A percentile compares a stretch with the other conserved stretches of the same genome.
phyloP scores from a whole-genome alignment of 768 basidiomycete genomes.

The Mycena maculata region DNA sequence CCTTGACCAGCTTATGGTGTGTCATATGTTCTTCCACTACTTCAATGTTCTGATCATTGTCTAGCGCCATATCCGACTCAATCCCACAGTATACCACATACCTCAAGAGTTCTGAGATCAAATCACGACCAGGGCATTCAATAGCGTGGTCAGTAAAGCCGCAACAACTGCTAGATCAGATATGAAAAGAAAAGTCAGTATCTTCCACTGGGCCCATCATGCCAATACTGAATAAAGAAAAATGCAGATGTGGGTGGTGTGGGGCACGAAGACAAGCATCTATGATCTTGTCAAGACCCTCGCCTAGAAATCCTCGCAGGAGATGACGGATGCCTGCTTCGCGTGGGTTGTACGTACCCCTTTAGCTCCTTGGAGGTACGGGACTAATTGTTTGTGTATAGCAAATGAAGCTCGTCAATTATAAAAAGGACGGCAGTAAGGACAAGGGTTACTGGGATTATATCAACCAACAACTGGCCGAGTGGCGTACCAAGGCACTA shows the following conservation, averaged over 20 bases:
- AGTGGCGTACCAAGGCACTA: neutral
- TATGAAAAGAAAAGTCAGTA: constrained; percentile 8
- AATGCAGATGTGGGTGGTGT: neutral
- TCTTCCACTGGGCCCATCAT: neutral
- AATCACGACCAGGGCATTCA: neutral
- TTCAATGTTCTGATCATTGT: neutral
- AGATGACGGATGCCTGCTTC: neutral
- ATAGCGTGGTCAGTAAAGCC: neutral
- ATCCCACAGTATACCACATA: constrained; percentile 5
- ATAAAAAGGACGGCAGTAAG: neutral
- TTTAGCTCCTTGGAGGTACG: neutral
- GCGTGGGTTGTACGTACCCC: constrained; percentile 21
- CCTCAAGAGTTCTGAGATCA: neutral
- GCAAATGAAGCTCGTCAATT: constrained; percentile 4
- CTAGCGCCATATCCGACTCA: constrained; percentile 7
- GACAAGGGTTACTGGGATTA: neutral
- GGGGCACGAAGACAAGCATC: neutral
- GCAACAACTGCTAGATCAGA: neutral
- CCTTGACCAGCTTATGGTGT: constrained; percentile 1
- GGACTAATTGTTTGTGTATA: neutral
- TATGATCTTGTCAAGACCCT: neutral
- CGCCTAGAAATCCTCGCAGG: constrained; percentile 4
- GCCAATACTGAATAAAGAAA: neutral
- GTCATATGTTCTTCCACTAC: neutral
- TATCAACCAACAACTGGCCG: neutral